Base-by-base conservation (phyloP, 192 early-diverging fungal genomes). In the Podila epigama region DNA sequence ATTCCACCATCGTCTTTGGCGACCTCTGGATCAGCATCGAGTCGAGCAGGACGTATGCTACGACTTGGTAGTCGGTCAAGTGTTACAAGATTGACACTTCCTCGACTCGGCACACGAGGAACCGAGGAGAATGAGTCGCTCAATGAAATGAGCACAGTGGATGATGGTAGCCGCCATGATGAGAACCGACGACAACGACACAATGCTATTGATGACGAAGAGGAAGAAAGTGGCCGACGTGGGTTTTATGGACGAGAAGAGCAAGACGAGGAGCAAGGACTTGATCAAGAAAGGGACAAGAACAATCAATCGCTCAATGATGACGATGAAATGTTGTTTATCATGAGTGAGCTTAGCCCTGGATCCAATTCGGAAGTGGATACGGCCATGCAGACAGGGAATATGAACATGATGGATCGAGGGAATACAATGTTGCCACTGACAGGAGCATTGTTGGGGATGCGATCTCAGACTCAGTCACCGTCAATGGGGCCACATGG, bases 251-350 rank as follows among this genome's bases (percentile, higher is more conserved):
- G 51, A 18, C 33, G 11, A n/a, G n/a, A n/a, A 1, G 63, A 44
- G 4, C 51, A 36, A 13, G 50, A 60, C 36, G 54, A 60, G 8
- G 60, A 60, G 52, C 34, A 9, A 12, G 42, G 27, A 11, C 62
- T n/a, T n/a, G n/a, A n/a, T n/a, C n/a, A n/a, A n/a, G n/a, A n/a
- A n/a, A n/a, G 25, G 44, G 44, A 48, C 44, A 48, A 48, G 44
- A 48, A 40, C 41, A 77, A 64, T 28, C 66, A 56, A 5, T 58
- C 65, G 25, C 32, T 77, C 31, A 77, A 77, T 37, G 73, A 77
- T 37, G 73, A 77, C 39, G 73, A 77, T 27, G 73, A 77, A 32
- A 77, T 77, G 73, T 33, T 77, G 44, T 77, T 77, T 27, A 68
- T 66, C 29, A 77, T 77, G 73, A 77, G 73, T 22, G 73, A 77